Percentiles rank a stretch among this genome's conserved stretches.
These are phyloP conservation scores for Metschnikowia colocasiae DNA, from an alignment of 805 yeast species.

Conservation along the genomic window DNA sequence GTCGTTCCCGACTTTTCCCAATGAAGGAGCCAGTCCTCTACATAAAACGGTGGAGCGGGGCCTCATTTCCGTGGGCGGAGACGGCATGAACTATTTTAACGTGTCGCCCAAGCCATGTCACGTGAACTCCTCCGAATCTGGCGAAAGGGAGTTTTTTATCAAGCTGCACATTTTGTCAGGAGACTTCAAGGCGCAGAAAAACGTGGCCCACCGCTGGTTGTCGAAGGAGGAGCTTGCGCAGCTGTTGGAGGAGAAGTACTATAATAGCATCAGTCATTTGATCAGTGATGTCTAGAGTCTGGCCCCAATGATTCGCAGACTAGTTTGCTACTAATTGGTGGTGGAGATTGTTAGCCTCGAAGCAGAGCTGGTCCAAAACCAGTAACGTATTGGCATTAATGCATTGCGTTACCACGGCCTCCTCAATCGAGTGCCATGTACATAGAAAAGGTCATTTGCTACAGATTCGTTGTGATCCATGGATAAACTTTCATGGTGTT, in stretches of 20 bases:
- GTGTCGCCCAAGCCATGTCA: conserved; percentile 87
- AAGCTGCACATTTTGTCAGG: conserved; percentile 91
- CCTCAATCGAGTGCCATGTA: conserved; percentile 3
- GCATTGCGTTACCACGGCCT: too few species aligned
- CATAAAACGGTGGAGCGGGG: conserved; percentile 75
- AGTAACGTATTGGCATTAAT: neutral
- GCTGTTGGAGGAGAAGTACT: conserved; percentile 54
- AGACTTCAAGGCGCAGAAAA: conserved; percentile 46
- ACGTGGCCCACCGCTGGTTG: conserved; percentile 71
- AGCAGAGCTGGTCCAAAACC: neutral
- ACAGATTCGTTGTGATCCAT: neutral
- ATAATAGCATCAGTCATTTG: conserved; percentile 48
- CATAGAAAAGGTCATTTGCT: conserved; percentile 8
- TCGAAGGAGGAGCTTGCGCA: conserved; percentile 70
- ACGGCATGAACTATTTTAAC: conserved; percentile 74
- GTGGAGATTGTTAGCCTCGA: neutral
- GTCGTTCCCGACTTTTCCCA: conserved; percentile 74
- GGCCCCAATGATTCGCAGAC: neutral
- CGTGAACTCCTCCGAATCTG: conserved; percentile 31
- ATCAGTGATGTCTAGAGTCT: conserved; percentile 35
- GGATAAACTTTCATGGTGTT: too few species aligned
- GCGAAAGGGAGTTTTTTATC: conserved; percentile 60
- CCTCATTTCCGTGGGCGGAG: conserved; percentile 68
- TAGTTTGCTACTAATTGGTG: neutral
- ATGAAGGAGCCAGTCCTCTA: conserved; percentile 44